These are phyloP conservation scores for Litsea cubeba DNA, from an alignment of 164 flowering plant species.

Conservation along the genomic window DNA sequence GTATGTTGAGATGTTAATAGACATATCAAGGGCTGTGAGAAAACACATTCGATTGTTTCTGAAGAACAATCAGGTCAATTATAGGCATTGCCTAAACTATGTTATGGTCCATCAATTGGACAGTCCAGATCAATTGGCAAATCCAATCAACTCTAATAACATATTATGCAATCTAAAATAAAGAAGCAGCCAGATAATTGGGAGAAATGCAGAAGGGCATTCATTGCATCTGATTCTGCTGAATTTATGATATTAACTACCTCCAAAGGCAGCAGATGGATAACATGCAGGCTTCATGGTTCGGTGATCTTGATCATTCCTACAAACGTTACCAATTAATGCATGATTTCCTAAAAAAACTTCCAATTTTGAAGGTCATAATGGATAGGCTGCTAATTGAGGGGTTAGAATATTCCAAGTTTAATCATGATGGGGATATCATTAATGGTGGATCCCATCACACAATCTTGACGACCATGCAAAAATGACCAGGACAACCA, in stretches of 20 bases:
- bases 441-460: neutral
- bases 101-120: neutral
- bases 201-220: too few relatives aligned
- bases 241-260: too few relatives aligned
- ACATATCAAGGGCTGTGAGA: neutral
- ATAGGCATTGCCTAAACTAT: neutral
- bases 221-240: too few relatives aligned
- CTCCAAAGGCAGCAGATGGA: neutral
- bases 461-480: neutral
- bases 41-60: neutral
- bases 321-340: neutral
- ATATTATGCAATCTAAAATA: too few relatives aligned
- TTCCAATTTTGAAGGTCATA: too few relatives aligned
- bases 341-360: neutral
- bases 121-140: neutral
- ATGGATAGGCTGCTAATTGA: neutral
- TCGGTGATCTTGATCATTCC: too few relatives aligned
- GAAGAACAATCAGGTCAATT: neutral
- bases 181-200: too few relatives aligned
- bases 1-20: neutral
- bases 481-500: neutral
- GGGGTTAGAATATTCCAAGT: neutral
- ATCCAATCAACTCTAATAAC: too few relatives aligned
- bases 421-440: neutral
- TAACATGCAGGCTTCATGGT: too few relatives aligned